Conservation (phyloP, 495 filamentous ascomycete species). For the Choiromyces venosus region DNA sequence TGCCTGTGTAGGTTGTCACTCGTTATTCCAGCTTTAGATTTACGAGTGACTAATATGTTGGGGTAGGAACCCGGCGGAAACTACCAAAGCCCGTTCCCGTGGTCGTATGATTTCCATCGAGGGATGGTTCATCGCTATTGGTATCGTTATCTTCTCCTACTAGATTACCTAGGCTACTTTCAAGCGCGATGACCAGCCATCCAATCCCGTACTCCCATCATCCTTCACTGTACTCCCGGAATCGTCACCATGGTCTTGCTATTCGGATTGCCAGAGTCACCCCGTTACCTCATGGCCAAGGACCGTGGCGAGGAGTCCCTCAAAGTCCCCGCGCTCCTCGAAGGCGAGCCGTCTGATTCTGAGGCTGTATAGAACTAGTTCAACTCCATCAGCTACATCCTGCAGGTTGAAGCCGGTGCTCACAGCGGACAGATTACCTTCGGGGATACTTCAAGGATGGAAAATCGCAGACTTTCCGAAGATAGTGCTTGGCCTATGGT, state of each 20-base stretch:
- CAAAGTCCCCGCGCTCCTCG: slow-evolving; percentile 43
- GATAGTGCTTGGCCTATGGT: slow-evolving; percentile 42
- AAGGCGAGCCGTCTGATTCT: slow-evolving; percentile 32
- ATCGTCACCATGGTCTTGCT: slow-evolving; percentile 42
- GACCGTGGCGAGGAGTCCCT: slow-evolving; percentile 43
- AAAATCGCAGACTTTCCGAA: slow-evolving; percentile 43
- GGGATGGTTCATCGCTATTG: slow-evolving; percentile 55
- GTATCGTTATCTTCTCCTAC: slow-evolving; percentile 58
- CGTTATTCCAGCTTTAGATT: neutral
- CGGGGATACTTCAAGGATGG: slow-evolving; percentile 29
- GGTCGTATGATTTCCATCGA: slow-evolving; percentile 48
- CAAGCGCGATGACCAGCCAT: slow-evolving; percentile 52
- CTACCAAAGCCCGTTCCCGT: slow-evolving; percentile 48
- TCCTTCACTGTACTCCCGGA: slow-evolving; percentile 50
- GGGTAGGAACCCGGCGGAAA: slow-evolving; percentile 45
- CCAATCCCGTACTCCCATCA: slow-evolving; percentile 52
- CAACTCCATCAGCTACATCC: slow-evolving; percentile 35
- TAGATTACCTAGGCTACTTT: slow-evolving; percentile 58
- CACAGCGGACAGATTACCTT: slow-evolving; percentile 18
- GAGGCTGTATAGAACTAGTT: slow-evolving; percentile 37
- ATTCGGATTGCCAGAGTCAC: slow-evolving; percentile 45
- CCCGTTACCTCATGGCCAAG: slow-evolving; percentile 46
- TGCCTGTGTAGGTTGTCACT: slow-evolving; percentile 39
- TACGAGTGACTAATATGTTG: slow-evolving; percentile 36
- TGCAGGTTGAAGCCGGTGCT: slow-evolving; percentile 36